These are phyloP conservation scores for Myriangium duriaei DNA, from an alignment of 2,329 filamentous ascomycete species.

Conservation along the genomic window DNA sequence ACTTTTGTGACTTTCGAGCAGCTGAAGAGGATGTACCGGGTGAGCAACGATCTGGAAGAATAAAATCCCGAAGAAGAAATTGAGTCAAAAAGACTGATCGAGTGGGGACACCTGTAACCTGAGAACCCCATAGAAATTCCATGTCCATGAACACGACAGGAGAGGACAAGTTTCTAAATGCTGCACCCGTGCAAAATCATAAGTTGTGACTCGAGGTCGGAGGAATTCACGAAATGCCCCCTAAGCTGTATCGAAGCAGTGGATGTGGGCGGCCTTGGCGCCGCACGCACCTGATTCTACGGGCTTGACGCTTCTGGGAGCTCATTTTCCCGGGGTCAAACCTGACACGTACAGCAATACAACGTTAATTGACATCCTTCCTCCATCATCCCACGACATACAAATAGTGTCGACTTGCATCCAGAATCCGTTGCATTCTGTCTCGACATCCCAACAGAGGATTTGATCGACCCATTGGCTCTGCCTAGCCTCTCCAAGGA, in stretches of 20 bases:
- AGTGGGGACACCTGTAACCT: too few species aligned
- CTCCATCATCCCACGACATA: background rate
- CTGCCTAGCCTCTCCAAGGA: background rate
- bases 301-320: too few species aligned
- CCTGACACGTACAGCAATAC: conserved; percentile 3
- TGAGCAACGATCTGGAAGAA: conserved; percentile 11
- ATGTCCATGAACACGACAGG: too few species aligned
- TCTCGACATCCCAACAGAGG: background rate
- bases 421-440: background rate
- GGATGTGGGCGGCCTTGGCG: too few species aligned
- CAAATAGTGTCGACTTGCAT: conserved; percentile 2
- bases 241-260: too few species aligned
- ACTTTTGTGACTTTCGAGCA: conserved; percentile 14
- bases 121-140: too few species aligned
- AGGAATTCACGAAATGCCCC: too few species aligned
- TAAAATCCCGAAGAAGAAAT: background rate
- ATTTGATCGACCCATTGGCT: background rate
- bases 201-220: too few species aligned
- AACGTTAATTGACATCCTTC: conserved; percentile 17
- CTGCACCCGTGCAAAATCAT: too few species aligned
- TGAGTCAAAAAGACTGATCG: conserved; percentile 1
- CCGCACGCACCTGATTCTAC: too few species aligned
- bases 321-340: too few species aligned
- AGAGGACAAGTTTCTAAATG: too few species aligned
- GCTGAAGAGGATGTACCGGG: conserved; percentile 11